These are phyloP conservation scores for Chenopodium quinoa DNA, from an alignment of 148 eudicot species.

Conservation along the genomic window DNA sequence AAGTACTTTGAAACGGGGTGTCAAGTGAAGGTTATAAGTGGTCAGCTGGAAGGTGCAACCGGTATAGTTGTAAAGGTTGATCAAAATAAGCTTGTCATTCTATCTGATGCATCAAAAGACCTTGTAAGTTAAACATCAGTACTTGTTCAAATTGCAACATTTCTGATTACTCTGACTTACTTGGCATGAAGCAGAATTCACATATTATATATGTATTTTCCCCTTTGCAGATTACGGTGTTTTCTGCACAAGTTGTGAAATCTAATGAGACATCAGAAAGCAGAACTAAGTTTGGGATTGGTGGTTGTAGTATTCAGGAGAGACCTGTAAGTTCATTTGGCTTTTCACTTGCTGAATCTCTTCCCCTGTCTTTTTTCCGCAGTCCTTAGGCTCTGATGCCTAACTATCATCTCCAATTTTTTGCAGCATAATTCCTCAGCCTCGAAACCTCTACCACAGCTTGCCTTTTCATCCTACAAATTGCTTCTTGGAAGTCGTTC, in stretches of 20 bases:
- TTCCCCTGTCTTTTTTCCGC: neutral
- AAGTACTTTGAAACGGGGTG: conserved; percentile 73
- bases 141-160: neutral
- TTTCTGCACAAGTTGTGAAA: conserved; percentile 23
- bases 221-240: conserved; percentile 25
- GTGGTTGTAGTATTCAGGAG: neutral
- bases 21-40: conserved; percentile 73
- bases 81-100: conserved; percentile 52
- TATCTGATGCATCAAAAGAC: conserved; percentile 71
- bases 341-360: neutral
- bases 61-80: conserved; percentile 75
- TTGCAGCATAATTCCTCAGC: conserved; percentile 4
- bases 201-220: neutral
- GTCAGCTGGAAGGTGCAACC: conserved; percentile 68
- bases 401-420: neutral
- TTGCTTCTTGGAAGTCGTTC: conserved; percentile 1
- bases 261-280: conserved; percentile 20
- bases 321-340: conserved; percentile 20
- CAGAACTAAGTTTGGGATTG: neutral
- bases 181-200: neutral
- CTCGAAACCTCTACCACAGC: neutral
- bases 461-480: neutral
- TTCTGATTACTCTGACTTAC: neutral
- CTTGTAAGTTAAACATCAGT: conserved; percentile 39
- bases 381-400: neutral